Percentiles rank a stretch among this genome's conserved stretches.
Evolutionary conservation across 129 eudicot species (phyloP).

Genomic region (Scalesia atractyloides): DNA sequence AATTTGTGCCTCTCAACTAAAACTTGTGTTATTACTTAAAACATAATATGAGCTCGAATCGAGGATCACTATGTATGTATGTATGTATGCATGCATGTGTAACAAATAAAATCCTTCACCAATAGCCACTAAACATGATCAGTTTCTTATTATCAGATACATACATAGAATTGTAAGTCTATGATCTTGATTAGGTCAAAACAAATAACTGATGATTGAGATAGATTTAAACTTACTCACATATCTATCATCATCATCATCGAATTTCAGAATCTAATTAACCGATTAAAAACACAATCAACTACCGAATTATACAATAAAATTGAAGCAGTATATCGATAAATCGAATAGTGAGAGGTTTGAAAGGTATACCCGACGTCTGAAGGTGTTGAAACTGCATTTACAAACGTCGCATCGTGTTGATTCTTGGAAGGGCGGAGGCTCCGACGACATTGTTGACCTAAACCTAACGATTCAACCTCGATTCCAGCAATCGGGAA

Average conservation of each 20-base stretch:
- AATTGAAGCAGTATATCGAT: not conserved
- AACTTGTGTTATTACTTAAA: too few relatives aligned
- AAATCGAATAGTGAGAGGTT: not conserved
- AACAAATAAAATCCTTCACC: not conserved
- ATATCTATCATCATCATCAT: not conserved
- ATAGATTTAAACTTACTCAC: not conserved
- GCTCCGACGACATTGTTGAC: conserved; percentile 51
- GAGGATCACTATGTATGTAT: not conserved
- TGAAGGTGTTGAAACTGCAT: conserved; percentile 93
- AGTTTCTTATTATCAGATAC: not conserved
- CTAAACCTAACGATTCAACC: conserved; percentile 18
- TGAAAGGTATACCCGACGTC: conserved; percentile 71
- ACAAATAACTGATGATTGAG: not conserved
- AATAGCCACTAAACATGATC: not conserved
- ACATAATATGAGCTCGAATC: not conserved
- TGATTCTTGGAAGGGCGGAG: conserved; percentile 90
- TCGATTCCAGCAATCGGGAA: conserved; percentile 2
- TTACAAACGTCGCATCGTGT: conserved; percentile 92
- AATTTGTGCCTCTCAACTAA: too few relatives aligned
- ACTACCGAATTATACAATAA: not conserved
- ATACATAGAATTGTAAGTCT: not conserved
- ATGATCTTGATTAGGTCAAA: not conserved
- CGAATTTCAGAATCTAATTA: not conserved
- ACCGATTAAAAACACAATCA: not conserved
- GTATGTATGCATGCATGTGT: too few relatives aligned